Conservation (phyloP, 495 filamentous ascomycete genomes). For the Podospora sp. region DNA sequence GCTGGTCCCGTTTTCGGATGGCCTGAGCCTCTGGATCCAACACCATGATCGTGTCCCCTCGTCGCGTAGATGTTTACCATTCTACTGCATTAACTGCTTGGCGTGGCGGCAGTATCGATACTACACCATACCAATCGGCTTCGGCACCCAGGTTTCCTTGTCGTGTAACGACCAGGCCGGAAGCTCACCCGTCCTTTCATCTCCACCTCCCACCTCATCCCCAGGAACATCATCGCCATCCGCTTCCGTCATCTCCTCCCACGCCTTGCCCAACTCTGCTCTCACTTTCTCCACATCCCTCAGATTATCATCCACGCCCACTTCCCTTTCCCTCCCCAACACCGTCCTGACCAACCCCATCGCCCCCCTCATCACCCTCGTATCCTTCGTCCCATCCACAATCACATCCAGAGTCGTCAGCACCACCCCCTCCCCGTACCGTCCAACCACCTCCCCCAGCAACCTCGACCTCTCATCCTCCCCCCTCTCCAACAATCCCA, state of each 20-base stretch:
- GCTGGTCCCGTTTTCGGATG: too few species aligned
- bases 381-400: conserved; percentile 37
- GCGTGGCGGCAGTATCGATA: too few species aligned
- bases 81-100: too few species aligned
- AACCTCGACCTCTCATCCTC: conserved; percentile 13
- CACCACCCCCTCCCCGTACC: conserved; percentile 33
- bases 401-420: conserved; percentile 39
- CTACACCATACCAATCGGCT: conserved; percentile 59
- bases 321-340: conserved; percentile 24
- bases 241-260: conserved; percentile 23
- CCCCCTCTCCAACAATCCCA: conserved; percentile 32
- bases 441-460: conserved; percentile 30
- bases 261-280: conserved; percentile 34
- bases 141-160: conserved; percentile 60
- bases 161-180: conserved; percentile 56
- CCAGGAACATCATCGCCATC: conserved; percentile 9
- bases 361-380: conserved; percentile 37
- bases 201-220: conserved; percentile 17
- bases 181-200: conserved; percentile 14
- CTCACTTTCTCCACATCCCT: conserved; percentile 36
- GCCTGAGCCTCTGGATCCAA: too few species aligned
- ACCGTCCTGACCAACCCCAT: conserved; percentile 32
- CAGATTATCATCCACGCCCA: conserved; percentile 22
- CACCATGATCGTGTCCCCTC: too few species aligned
- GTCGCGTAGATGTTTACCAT: too few species aligned